phyloP scores from a whole-genome alignment of 768 basidiomycete genomes.

The Hygrophorus russula region DNA sequence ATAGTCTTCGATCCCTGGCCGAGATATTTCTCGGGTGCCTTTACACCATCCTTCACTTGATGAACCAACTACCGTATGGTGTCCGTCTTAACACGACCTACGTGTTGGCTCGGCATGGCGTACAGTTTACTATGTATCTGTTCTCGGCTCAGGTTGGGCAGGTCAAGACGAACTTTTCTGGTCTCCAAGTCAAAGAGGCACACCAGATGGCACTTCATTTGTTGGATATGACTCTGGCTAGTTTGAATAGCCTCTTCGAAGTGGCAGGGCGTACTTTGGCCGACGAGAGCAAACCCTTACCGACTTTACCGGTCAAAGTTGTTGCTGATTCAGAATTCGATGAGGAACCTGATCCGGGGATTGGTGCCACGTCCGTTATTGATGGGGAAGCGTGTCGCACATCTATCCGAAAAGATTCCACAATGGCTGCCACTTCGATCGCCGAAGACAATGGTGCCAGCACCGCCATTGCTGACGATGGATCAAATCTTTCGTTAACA shows the following conservation, averaged over 20 bases:
- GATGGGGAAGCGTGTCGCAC: no score
- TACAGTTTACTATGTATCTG: neutral
- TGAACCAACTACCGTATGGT: neutral
- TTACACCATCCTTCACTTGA: neutral
- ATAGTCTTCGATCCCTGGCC: neutral
- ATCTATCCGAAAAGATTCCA: no score
- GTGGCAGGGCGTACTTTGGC: slow-evolving; percentile 16
- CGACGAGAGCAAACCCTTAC: neutral
- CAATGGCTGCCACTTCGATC: no score
- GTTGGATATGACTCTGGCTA: slow-evolving; percentile 20
- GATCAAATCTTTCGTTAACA: no score
- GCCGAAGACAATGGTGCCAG: no score
- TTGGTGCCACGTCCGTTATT: no score
- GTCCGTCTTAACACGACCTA: neutral
- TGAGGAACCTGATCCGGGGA: neutral
- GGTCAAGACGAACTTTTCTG: neutral
- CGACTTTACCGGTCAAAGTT: neutral
- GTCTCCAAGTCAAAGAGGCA: neutral
- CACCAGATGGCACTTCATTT: slow-evolving; percentile 9
- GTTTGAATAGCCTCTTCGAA: slow-evolving; percentile 20
- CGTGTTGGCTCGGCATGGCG: neutral
- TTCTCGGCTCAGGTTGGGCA: slow-evolving; percentile 7
- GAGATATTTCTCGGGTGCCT: neutral
- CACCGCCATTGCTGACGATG: no score
- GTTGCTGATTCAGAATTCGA: neutral